Evolutionary conservation across 495 filamentous ascomycete genomes (phyloP), one percentile per base, ranked within the genome.

Genomic region (Bombardia bombarda): DNA sequence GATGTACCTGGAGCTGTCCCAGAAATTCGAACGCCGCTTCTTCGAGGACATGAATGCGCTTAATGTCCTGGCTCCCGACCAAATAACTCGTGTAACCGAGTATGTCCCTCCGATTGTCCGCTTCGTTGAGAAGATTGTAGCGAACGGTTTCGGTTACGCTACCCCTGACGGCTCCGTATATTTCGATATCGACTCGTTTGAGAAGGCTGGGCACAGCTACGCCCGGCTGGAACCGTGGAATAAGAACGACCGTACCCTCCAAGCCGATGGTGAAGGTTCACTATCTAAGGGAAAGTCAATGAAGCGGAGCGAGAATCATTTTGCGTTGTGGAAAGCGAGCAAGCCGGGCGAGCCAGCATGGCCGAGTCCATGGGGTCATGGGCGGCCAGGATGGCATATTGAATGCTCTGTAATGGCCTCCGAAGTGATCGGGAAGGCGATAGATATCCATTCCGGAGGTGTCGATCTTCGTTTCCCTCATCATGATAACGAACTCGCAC

Each of bases 321-420:
- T 90, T 57, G 86, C 83, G 4, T 65, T 89, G 13, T 88, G 85
- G 86, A 90, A 89, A 62, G 67, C 79, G 3, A 82, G 76, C 3
- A 88, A 86, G 61, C 79, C 79, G 5, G 85, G 86, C 21, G 85
- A 89, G 65, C 85, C 85, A 6, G 77, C 72, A 35, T 90, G 86
- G 86, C 55, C 71, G 18, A 82, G 75, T 50, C 71, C 73, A 0
- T 90, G 85, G 84, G 83, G 84, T 23, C 66, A 67, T 26, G 86
- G 86, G 19, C 69, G 85, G 17, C 85, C 85, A 5, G 85, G 85
- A 7, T 88, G 82, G 86, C 85, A 89, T 62, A 88, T 90, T 49
- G 85, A 90, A 63, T 89, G 84, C 67, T 86, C 80, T n/a, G 84
- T 77, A 2, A 88, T 90, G 86, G 83, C 83, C 3, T 83, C 77